These are phyloP conservation scores for Pseudoscleropodium purum DNA, from an alignment of 225 moss, liverwort and hornwort genomes.

Conservation along the genomic window DNA sequence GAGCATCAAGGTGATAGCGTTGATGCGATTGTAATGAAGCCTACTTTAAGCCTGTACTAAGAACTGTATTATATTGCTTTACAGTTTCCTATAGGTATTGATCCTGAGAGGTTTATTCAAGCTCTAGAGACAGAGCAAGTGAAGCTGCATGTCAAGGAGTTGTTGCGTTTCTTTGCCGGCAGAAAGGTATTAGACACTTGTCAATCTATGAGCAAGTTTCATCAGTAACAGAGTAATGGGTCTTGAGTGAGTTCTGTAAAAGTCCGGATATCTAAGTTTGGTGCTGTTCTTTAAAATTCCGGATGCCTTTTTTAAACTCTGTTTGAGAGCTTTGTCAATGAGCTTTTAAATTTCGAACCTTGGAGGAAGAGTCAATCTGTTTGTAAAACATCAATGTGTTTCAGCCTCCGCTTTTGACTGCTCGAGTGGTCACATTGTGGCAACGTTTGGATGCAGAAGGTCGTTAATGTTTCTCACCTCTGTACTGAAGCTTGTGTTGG, in stretches of 20 bases:
- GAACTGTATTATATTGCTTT: not conserved
- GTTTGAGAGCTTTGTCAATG: not conserved
- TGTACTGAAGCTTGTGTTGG: not conserved
- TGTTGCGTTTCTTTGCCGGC: slow-evolving; percentile 70
- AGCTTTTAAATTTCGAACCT: not conserved
- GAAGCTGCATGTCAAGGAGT: slow-evolving; percentile 72
- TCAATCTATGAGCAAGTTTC: not conserved
- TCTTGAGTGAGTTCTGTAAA: not conserved
- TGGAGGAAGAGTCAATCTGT: not conserved
- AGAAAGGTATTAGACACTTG: slow-evolving; percentile 38
- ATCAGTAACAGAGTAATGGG: not conserved
- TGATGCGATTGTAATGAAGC: not conserved
- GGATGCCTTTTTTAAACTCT: not conserved
- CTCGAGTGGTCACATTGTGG: not conserved
- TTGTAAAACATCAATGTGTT: not conserved
- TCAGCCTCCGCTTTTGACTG: not conserved
- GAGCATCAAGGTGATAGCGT: not conserved
- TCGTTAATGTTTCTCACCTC: not conserved
- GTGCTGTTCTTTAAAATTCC: not conserved
- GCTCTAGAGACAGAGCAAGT: slow-evolving; percentile 88
- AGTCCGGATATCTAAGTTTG: not conserved
- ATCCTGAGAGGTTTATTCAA: slow-evolving; percentile 85
- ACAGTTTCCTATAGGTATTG: slow-evolving; percentile 94
- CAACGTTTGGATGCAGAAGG: not conserved
- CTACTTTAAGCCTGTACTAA: not conserved